Evolutionary conservation across 352 stramenopile genomes (phyloP), one percentile per base, ranked within the genome.

Genomic region (Pythium vanterpoolii): DNA sequence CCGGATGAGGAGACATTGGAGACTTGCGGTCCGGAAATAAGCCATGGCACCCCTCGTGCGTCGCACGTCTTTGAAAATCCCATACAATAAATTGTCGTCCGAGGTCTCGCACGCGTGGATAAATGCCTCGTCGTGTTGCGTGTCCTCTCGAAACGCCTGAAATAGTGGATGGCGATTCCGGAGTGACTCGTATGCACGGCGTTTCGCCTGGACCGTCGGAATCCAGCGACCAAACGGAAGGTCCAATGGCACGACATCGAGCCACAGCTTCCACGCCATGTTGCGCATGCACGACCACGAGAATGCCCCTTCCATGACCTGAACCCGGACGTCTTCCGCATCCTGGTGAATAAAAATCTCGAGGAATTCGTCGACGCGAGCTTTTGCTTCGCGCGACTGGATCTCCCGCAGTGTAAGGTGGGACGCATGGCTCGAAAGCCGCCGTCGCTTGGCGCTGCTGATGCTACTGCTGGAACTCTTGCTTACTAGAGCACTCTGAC

Each of bases 211-310:
- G 6, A 68, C 48, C 0, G 66, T 74, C 1, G 51, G 31, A 3
- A 71, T 21, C 83, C 83, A 92, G 42, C 78, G 55, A 0, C 45
- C 50, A 34, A 92, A 86, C 11, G 79, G 69, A 2, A 77, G 33
- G 30, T 83, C 68, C 3, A 34, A 23, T 1, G 83, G 79, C 6
- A 92, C 52, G 23, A 75, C 79, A 1, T 82, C 70, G 3, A 92
- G 67, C 83, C 83, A 92, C 23, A 90, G 46, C 48, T 86, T 87
- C 83, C 83, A 92, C 24, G 71, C 68, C 7, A 92, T 33, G 50
- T 74, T 87, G 8, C 83, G 75, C 69, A 92, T 77, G 50, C 83
- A 89, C 0, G 78, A 89, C 79, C 80, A 90, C 27, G 78, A 76
- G 11, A 92, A 62, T 4, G 73, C 79, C 10, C 83, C 80, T 48